phyloP scores from a whole-genome alignment of 345 rosid genomes.

The Linum lewisii region DNA sequence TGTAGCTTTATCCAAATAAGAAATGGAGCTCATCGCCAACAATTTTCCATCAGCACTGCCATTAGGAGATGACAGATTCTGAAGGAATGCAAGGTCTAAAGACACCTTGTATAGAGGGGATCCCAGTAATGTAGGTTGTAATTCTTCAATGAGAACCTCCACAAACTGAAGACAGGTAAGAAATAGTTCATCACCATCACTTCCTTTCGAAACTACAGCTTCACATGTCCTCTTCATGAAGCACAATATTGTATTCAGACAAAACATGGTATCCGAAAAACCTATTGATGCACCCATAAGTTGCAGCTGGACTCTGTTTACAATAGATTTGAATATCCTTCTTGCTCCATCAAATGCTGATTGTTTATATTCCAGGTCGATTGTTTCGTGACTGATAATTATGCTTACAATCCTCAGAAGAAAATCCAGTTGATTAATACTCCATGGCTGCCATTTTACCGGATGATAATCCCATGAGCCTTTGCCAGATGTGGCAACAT shows the following conservation, averaged over 20 bases:
- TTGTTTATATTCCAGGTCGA: conserved; percentile 19
- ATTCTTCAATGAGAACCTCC: conserved; percentile 30
- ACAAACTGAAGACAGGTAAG: conserved; percentile 22
- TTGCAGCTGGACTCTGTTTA: conserved; percentile 35
- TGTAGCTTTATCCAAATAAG: conserved; percentile 38
- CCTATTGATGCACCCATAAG: conserved; percentile 20
- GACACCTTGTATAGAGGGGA: conserved; percentile 42
- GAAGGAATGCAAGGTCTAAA: conserved; percentile 30
- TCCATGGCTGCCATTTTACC: conserved; percentile 47
- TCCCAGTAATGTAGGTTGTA: conserved; percentile 37
- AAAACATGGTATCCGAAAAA: conserved; percentile 28
- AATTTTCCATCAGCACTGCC: conserved; percentile 14
- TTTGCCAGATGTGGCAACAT: conserved; percentile 19
- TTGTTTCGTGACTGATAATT: conserved; percentile 20
- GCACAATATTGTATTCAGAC: conserved; percentile 28
- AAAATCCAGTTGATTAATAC: conserved; percentile 30
- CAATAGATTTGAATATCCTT: conserved; percentile 39
- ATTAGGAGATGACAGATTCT: conserved; percentile 16
- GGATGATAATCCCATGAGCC: conserved; percentile 24
- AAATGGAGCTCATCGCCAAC: conserved; percentile 11
- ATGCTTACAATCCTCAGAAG: conserved; percentile 21
- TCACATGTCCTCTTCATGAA: conserved; percentile 28
- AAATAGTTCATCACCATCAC: conserved; percentile 10
- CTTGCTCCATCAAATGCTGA: conserved; percentile 29
- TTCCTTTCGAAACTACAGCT: conserved; percentile 13